Conservation (phyloP, 2,329 filamentous ascomycete genomes). For the Diaporthe destruens region DNA sequence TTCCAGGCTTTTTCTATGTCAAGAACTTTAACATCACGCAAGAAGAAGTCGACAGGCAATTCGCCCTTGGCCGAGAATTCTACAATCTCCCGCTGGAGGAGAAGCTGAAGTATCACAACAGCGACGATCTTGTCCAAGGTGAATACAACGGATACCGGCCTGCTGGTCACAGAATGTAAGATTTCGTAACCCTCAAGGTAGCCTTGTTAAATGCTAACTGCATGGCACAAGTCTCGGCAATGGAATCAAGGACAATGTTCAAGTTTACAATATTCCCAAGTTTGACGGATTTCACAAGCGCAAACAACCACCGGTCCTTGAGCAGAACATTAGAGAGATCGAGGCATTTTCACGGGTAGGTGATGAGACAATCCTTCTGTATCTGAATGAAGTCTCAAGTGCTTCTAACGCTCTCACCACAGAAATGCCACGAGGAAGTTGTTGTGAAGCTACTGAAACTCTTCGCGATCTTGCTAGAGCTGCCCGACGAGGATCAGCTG, state of each 20-base stretch:
- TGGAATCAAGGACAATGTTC: constrained; percentile 56
- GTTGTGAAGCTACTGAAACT: constrained; percentile 69
- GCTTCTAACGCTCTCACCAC: not conserved
- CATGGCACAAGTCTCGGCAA: constrained; percentile 33
- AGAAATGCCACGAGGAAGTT: constrained; percentile 64
- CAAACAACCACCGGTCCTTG: constrained; percentile 57
- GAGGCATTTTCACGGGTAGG: constrained; percentile 60
- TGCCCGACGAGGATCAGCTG: constrained; percentile 70
- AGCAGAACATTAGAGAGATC: constrained; percentile 65
- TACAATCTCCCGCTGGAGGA: constrained; percentile 66
- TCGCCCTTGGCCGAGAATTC: constrained; percentile 69
- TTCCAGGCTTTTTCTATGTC: constrained; percentile 68
- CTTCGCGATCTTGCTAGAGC: constrained; percentile 71
- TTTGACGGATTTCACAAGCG: constrained; percentile 50
- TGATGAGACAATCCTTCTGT: too few species aligned
- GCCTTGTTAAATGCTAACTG: not conserved
- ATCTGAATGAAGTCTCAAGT: constrained; percentile 46
- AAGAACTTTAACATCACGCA: constrained; percentile 72
- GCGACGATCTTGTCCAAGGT: constrained; percentile 60
- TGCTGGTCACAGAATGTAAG: constrained; percentile 53
- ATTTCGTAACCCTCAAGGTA: not conserved
- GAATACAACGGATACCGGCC: constrained; percentile 70
- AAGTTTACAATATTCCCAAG: constrained; percentile 56
- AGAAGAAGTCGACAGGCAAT: constrained; percentile 69
- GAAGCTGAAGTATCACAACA: constrained; percentile 66